phyloP scores from a whole-genome alignment of 2,329 filamentous ascomycete genomes.

The Ophiocordyceps camponoti-saundersi region DNA sequence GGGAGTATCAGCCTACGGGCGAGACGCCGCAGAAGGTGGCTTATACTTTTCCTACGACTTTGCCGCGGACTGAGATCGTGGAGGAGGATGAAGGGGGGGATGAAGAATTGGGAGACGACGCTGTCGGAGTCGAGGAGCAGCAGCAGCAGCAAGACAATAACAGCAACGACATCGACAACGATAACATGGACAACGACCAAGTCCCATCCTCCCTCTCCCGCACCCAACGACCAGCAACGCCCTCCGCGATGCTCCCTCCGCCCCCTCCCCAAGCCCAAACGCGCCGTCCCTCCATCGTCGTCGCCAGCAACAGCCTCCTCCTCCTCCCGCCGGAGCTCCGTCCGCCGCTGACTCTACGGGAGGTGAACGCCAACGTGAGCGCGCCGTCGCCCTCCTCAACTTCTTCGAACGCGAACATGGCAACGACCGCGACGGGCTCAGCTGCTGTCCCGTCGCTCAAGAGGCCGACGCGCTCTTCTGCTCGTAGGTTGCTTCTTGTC shows the following conservation, averaged over 20 bases:
- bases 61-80: conserved; percentile 54
- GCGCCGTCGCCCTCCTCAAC: conserved; percentile 9
- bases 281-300: conserved; percentile 1
- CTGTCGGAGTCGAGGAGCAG: not conserved
- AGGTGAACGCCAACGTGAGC: conserved; percentile 35
- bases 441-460: conserved; percentile 30
- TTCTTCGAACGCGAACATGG: too few species aligned
- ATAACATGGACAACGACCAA: conserved; percentile 16
- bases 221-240: conserved; percentile 1
- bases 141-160: not conserved
- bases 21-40: conserved; percentile 65
- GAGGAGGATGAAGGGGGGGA: conserved; percentile 8
- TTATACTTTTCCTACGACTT: conserved; percentile 63
- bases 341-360: conserved; percentile 30
- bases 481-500: conserved; percentile 9
- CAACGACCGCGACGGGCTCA: conserved; percentile 22
- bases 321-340: conserved; percentile 10
- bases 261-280: conserved; percentile 8
- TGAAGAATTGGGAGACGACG: not conserved
- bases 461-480: conserved; percentile 21
- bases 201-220: conserved; percentile 7
- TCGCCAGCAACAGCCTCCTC: conserved; percentile 5
- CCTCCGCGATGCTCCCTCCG: not conserved
- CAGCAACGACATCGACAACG: conserved; percentile 1
- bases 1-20: conserved; percentile 74